phyloP scores from a whole-genome alignment of 495 filamentous ascomycete species.

The Neurospora tetrasperma region DNA sequence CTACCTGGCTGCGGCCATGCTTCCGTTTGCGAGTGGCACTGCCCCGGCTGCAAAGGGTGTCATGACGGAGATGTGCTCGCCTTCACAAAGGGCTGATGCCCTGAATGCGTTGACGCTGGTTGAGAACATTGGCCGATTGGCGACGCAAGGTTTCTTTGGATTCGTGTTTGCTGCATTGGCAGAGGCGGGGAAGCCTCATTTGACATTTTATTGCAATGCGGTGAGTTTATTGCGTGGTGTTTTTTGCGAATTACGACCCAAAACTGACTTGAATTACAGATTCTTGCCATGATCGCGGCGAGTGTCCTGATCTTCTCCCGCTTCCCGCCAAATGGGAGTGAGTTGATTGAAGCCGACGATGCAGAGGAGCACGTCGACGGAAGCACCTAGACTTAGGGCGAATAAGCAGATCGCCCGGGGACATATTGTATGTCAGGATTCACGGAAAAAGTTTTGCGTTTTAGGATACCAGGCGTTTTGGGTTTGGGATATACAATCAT shows the following conservation, averaged over 20 bases:
- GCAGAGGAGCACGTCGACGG: constrained; percentile 2
- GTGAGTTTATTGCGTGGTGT: constrained; percentile 22
- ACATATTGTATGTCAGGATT: not conserved
- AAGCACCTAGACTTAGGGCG: not conserved
- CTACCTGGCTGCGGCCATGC: constrained; percentile 38
- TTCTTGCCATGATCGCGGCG: constrained; percentile 37
- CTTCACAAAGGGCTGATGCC: constrained; percentile 38
- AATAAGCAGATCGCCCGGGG: not conserved
- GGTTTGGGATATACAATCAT: not conserved
- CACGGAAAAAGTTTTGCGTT: not conserved
- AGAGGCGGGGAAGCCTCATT: constrained; percentile 33
- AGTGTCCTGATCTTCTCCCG: constrained; percentile 35
- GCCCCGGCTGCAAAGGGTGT: constrained; percentile 48
- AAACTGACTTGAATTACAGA: constrained; percentile 14
- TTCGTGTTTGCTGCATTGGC: constrained; percentile 43
- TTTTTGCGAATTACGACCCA: not conserved
- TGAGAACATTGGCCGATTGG: constrained; percentile 42
- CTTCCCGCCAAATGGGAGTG: constrained; percentile 36
- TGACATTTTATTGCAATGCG: constrained; percentile 46
- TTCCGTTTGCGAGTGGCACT: constrained; percentile 46
- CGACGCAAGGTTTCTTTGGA: constrained; percentile 44
- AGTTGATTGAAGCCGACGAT: constrained; percentile 26
- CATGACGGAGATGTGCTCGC: constrained; percentile 44
- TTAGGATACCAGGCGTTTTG: not conserved
- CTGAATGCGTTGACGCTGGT: constrained; percentile 46